Evolutionary conservation across 208 protist genomes (phyloP).

Genomic region (Leishmania lainsoni): DNA sequence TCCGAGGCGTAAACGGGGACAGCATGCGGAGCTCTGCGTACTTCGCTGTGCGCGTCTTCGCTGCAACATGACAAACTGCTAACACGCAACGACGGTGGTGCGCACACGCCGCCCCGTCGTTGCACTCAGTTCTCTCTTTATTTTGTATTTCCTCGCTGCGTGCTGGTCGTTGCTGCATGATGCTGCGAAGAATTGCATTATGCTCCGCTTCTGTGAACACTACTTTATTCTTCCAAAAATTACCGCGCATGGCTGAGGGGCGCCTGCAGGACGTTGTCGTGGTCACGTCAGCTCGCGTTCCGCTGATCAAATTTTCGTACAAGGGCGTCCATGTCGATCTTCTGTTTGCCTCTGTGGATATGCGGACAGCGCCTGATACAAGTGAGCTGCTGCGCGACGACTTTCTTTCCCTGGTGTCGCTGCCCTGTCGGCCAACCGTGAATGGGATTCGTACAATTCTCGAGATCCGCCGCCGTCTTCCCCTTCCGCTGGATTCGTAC

Average conservation of each 20-base stretch:
- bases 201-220: conserved; percentile 52
- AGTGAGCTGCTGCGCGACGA: conserved; percentile 56
- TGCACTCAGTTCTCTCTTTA: not conserved
- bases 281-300: conserved; percentile 69
- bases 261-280: conserved; percentile 48
- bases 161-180: not conserved
- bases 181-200: conserved; percentile 47
- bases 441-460: conserved; percentile 83
- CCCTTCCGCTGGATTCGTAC: conserved; percentile 51
- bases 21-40: not conserved
- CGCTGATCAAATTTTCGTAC: conserved; percentile 79
- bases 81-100: not conserved
- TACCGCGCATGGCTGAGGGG: conserved; percentile 47
- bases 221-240: conserved; percentile 51
- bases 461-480: conserved; percentile 59
- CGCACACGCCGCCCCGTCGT: not conserved
- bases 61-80: not conserved
- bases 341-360: conserved; percentile 64
- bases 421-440: conserved; percentile 54
- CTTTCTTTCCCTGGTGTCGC: conserved; percentile 60
- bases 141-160: not conserved
- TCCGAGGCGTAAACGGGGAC: not conserved
- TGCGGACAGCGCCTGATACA: conserved; percentile 52
- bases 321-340: conserved; percentile 74
- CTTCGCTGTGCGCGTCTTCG: not conserved